Percentiles rank a stretch among this genome's conserved stretches.
These are phyloP conservation scores for Cordyceps cateniannulata DNA, from an alignment of 2,329 filamentous ascomycete genomes.

Conservation along the genomic window DNA sequence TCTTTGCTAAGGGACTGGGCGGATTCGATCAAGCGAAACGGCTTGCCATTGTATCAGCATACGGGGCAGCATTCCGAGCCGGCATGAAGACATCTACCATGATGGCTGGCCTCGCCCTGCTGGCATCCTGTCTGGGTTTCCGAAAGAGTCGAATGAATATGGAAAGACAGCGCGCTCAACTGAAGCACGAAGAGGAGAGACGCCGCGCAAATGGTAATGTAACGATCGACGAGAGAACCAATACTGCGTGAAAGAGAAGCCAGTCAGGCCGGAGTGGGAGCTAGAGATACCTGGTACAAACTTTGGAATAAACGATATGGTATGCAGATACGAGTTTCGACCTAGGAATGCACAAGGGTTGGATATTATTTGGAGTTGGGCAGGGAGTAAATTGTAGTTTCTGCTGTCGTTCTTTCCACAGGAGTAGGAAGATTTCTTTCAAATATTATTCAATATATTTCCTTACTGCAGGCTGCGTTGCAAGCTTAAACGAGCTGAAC, in stretches of 20 bases:
- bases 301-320: not conserved
- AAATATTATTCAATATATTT: not conserved
- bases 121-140: conserved; percentile 35
- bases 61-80: conserved; percentile 37
- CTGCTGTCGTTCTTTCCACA: not conserved
- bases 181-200: conserved; percentile 1
- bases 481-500: not conserved
- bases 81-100: conserved; percentile 42
- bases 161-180: conserved; percentile 18
- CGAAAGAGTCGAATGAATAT: conserved; percentile 25
- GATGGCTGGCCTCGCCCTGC: conserved; percentile 32
- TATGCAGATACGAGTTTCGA: not conserved
- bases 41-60: conserved; percentile 29
- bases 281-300: not conserved
- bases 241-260: no score
- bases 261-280: not conserved
- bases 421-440: not conserved
- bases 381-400: no score
- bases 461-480: not conserved
- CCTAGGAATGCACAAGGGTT: not conserved
- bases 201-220: not conserved
- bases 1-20: conserved; percentile 12
- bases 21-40: conserved; percentile 24
- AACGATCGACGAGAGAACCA: not conserved
- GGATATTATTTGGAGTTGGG: not conserved